Percentiles rank a stretch among this genome's conserved stretches.
These are phyloP conservation scores for Penicillium manginii DNA, from an alignment of 495 filamentous ascomycete genomes.

Conservation along the genomic window DNA sequence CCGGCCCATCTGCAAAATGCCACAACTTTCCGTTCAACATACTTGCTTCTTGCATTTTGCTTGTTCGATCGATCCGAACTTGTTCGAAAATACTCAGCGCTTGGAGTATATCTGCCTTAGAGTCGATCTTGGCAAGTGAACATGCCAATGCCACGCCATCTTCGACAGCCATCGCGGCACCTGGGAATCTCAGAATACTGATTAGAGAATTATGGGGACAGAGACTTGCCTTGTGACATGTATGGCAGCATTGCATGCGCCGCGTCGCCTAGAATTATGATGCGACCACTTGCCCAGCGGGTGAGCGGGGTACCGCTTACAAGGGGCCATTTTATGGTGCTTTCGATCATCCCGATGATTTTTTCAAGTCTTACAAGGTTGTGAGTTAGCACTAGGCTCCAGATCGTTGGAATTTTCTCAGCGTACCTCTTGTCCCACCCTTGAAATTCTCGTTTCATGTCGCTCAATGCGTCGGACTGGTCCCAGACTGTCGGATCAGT, in stretches of 20 bases:
- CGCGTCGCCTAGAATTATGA: conserved; percentile 51
- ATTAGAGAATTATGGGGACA: background rate
- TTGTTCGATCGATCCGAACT: conserved; percentile 31
- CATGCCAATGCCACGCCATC: conserved; percentile 37
- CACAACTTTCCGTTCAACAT: conserved; percentile 43
- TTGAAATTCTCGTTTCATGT: conserved; percentile 43
- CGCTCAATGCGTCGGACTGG: conserved; percentile 35
- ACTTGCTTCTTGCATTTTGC: conserved; percentile 40
- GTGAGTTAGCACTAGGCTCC: background rate
- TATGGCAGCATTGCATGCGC: conserved; percentile 57
- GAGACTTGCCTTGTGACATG: conserved; percentile 43
- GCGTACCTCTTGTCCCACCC: conserved; percentile 45
- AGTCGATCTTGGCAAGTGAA: conserved; percentile 23
- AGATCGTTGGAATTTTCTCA: background rate
- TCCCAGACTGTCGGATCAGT: conserved; percentile 44
- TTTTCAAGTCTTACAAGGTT: conserved; percentile 31
- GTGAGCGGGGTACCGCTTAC: conserved; percentile 32
- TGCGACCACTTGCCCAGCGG: conserved; percentile 37
- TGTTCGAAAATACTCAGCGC: conserved; percentile 30
- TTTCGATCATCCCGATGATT: conserved; percentile 42
- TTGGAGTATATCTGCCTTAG: conserved; percentile 13
- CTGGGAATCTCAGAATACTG: conserved; percentile 19
- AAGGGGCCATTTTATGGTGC: conserved; percentile 46
- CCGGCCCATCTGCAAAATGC: conserved; percentile 50
- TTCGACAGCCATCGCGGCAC: conserved; percentile 52